Evolutionary conservation across 2,329 filamentous ascomycete genomes (phyloP).

Genomic region (Aspergillus sojae): DNA sequence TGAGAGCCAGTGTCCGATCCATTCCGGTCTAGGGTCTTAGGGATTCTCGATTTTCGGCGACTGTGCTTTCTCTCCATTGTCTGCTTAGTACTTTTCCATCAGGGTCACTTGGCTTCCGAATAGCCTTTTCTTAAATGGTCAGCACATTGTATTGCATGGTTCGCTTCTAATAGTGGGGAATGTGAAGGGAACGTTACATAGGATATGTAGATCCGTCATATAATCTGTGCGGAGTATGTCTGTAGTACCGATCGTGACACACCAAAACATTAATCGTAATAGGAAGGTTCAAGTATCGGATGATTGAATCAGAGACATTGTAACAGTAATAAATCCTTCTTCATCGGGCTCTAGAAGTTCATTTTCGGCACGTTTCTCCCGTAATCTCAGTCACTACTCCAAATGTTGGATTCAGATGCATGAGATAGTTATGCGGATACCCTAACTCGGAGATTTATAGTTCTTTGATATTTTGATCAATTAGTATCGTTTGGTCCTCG

Average conservation of each 20-base stretch:
- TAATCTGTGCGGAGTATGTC: not conserved
- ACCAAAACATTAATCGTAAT: not conserved
- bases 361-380: not conserved
- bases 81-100: not conserved
- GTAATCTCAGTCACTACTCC: not conserved
- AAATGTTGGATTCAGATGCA: not conserved
- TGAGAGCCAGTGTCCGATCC: not conserved
- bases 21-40: slow-evolving; percentile 8
- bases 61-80: slow-evolving; percentile 25
- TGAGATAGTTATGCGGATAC: not conserved
- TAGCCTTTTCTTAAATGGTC: not conserved
- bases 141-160: not conserved
- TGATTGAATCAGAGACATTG: not conserved
- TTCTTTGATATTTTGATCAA: not conserved
- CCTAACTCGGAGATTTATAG: not conserved
- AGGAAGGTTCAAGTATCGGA: not conserved
- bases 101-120: not conserved
- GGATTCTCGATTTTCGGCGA: slow-evolving; percentile 16
- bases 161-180: not conserved
- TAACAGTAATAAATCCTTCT: not conserved
- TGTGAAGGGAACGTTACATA: slow-evolving; percentile 1
- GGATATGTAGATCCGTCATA: not conserved
- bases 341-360: not conserved
- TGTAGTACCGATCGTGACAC: not conserved
- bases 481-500: not conserved